Percentiles rank a stretch among this genome's conserved stretches.
Conservation (phyloP, 208 protist species). For the Leishmania amazonensis region DNA sequence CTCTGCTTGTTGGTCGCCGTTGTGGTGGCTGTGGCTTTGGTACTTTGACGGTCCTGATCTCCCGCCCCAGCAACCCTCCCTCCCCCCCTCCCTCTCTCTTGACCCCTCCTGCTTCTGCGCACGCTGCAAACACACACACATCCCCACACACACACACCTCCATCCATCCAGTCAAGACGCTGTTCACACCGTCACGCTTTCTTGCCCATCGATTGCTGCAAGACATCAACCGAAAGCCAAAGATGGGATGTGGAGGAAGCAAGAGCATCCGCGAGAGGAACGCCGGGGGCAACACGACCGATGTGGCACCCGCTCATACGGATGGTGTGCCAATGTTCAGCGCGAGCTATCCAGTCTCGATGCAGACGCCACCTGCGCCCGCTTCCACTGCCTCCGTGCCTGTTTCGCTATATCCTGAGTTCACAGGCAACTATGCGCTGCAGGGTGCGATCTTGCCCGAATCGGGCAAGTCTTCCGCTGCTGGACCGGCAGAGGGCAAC, state of each 20-base stretch:
- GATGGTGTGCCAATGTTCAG: not conserved
- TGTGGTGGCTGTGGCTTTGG: not conserved
- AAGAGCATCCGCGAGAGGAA: conserved; percentile 23
- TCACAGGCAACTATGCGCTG: too few species aligned
- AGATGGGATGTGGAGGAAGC: conserved; percentile 48
- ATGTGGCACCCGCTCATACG: not conserved
- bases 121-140: not conserved
- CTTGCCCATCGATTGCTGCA: not conserved
- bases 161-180: not conserved
- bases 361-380: not conserved
- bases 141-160: not conserved
- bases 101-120: not conserved
- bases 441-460: too few species aligned
- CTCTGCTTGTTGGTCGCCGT: not conserved
- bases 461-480: not conserved
- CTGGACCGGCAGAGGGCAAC: not conserved
- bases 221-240: not conserved
- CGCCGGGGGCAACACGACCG: not conserved
- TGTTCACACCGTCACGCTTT: not conserved
- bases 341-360: not conserved
- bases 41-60: not conserved
- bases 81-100: not conserved
- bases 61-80: not conserved
- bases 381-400: not conserved
- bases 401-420: not conserved